Conservation (phyloP, 2,329 filamentous ascomycete species). For the Colletotrichum australisinense region DNA sequence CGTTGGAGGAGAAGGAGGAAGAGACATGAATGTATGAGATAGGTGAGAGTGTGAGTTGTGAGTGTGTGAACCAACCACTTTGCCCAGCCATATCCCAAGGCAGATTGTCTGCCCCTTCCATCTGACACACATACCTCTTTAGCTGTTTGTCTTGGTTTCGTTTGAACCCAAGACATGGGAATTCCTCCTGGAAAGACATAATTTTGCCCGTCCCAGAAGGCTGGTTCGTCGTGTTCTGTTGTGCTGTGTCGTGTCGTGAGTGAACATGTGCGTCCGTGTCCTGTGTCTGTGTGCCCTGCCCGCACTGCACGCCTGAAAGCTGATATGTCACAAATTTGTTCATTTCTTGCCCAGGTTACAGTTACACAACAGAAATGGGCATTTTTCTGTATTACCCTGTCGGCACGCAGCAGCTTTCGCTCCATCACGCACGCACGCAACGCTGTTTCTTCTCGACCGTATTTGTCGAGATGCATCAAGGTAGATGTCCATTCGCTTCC, state of each 20-base stretch:
- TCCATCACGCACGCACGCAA: not conserved
- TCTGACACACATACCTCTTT: not conserved
- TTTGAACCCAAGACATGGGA: slow-evolving; percentile 1
- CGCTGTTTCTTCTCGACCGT: not conserved
- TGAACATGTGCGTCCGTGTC: not conserved
- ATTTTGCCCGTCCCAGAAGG: slow-evolving; percentile 6
- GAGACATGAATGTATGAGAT: not conserved
- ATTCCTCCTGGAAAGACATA: not conserved
- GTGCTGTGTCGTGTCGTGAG: too few relatives aligned
- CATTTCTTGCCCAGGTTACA: not conserved
- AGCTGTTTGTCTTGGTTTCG: not conserved
- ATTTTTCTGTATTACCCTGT: not conserved
- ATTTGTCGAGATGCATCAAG: slow-evolving; percentile 16
- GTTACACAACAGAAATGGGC: slow-evolving; percentile 1
- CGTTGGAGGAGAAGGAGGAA: not conserved
- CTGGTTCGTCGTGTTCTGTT: slow-evolving; percentile 9
- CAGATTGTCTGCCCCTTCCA: not conserved
- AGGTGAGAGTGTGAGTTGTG: too few relatives aligned
- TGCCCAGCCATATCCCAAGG: not conserved
- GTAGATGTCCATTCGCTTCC: not conserved
- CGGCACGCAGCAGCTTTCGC: slow-evolving; percentile 22
- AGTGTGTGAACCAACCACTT: not conserved
- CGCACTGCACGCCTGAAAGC: not conserved
- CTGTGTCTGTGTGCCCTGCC: not conserved
- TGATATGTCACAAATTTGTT: slow-evolving; percentile 19